Evolutionary conservation across 208 protist genomes (phyloP).

Genomic region (Phytomonas serpens): DNA sequence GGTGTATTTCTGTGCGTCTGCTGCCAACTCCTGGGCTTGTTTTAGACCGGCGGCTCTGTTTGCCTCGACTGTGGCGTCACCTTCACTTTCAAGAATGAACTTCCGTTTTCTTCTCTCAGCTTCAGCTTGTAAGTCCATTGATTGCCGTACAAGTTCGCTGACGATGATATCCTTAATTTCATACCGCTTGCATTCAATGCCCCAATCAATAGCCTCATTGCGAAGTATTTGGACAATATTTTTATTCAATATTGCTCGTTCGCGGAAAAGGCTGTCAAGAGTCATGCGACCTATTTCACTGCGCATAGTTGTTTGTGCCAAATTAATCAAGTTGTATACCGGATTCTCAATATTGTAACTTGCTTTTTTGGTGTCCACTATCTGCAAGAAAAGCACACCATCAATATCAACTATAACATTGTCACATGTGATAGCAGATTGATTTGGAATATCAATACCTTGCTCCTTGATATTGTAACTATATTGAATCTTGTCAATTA

Average conservation of each 20-base stretch:
- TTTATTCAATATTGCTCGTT: slow-evolving; percentile 89
- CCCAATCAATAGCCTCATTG: slow-evolving; percentile 90
- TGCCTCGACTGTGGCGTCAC: slow-evolving; percentile 70
- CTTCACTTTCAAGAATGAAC: slow-evolving; percentile 92
- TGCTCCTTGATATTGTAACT: slow-evolving; percentile 93
- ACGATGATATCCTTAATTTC: slow-evolving; percentile 96
- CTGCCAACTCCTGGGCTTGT: slow-evolving; percentile 66
- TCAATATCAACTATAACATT: slow-evolving; percentile 96
- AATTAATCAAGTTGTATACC: slow-evolving; percentile 93
- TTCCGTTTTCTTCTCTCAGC: slow-evolving; percentile 95
- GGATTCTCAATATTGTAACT: slow-evolving; percentile 94
- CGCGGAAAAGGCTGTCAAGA: slow-evolving; percentile 92
- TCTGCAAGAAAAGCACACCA: slow-evolving; percentile 91
- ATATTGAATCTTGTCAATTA: slow-evolving; percentile 93
- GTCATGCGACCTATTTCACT: slow-evolving; percentile 92
- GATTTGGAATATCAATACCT: slow-evolving; percentile 84
- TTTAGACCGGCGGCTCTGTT: slow-evolving; percentile 90
- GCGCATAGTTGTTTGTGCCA: slow-evolving; percentile 96
- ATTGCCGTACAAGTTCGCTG: slow-evolving; percentile 87
- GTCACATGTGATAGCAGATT: slow-evolving; percentile 92
- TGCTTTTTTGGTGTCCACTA: slow-evolving; percentile 88
- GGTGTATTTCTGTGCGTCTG: slow-evolving; percentile 86
- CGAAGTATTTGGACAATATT: slow-evolving; percentile 91
- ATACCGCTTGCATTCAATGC: slow-evolving; percentile 94
- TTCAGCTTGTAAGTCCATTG: slow-evolving; percentile 96